A percentile compares a stretch with the other conserved stretches of the same genome.
Evolutionary conservation across 176 grass and related monocot species (phyloP).

Genomic region (Saccharum officinarum): DNA sequence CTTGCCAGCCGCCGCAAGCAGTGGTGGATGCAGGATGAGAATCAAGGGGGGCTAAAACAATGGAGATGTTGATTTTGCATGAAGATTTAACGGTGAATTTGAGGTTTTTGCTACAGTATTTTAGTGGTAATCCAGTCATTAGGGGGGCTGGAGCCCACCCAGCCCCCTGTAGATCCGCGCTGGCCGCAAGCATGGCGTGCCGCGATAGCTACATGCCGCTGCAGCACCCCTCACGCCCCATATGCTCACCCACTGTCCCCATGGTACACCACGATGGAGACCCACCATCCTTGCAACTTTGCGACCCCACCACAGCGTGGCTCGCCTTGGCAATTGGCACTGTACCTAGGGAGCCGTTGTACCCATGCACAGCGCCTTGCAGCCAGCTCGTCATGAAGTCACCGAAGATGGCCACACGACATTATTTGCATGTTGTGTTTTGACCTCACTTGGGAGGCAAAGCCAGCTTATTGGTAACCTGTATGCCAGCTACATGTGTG

Average conservation of each 20-base stretch:
- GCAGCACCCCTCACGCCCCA: neutral
- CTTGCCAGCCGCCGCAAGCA: neutral
- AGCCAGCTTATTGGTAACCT: neutral
- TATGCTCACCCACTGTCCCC: neutral
- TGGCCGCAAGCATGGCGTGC: neutral
- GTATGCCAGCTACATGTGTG: neutral
- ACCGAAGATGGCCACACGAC: neutral
- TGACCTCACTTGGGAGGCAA: neutral
- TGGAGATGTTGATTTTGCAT: too few relatives aligned
- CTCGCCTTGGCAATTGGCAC: neutral
- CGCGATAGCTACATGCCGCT: neutral
- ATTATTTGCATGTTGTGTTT: neutral
- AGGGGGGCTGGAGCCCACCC: too few relatives aligned
- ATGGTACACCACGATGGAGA: neutral
- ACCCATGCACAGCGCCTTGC: neutral
- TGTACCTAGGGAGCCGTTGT: neutral
- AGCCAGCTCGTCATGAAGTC: neutral
- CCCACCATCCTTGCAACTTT: neutral
- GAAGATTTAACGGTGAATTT: too few relatives aligned
- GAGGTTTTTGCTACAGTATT: too few relatives aligned
- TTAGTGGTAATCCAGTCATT: too few relatives aligned
- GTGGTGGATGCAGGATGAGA: too few relatives aligned
- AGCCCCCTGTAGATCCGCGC: too few relatives aligned
- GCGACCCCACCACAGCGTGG: neutral
- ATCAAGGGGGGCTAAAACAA: too few relatives aligned